A percentile compares a stretch with the other conserved stretches of the same genome.
Evolutionary conservation across 306 rosid species (phyloP).

Genomic region (Prinsepia uniflora): DNA sequence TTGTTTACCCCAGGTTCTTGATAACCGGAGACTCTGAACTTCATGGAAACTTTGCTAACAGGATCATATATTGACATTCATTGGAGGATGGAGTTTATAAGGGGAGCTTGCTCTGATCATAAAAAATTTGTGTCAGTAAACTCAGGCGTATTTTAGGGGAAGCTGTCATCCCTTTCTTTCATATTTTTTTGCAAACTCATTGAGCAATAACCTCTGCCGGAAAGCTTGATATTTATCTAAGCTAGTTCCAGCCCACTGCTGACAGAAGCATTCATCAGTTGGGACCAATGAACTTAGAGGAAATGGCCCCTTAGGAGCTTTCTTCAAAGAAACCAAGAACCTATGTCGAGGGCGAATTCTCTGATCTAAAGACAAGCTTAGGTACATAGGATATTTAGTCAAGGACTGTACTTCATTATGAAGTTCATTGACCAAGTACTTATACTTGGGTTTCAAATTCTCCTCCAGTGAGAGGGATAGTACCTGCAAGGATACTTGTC

Average conservation of each 20-base stretch:
- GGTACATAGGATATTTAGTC: conserved; percentile 94
- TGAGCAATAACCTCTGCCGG: conserved; percentile 66
- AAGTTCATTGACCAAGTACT: conserved; percentile 89
- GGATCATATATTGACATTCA: conserved; percentile 1
- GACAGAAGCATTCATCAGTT: conserved; percentile 86
- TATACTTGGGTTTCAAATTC: conserved; percentile 88
- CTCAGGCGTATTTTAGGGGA: conserved; percentile 14
- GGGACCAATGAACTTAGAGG: conserved; percentile 88
- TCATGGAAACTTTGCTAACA: conserved; percentile 13
- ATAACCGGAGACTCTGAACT: conserved; percentile 20
- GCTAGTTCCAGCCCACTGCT: conserved; percentile 92
- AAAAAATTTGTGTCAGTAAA: conserved; percentile 25
- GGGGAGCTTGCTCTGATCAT: conserved; percentile 24
- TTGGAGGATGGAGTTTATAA: conserved; percentile 13
- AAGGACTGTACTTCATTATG: conserved; percentile 77
- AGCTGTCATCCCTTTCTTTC: conserved; percentile 46
- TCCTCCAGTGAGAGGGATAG: conserved; percentile 87
- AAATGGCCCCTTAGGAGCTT: conserved; percentile 96
- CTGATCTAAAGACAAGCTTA: conserved; percentile 92
- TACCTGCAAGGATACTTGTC: conserved; percentile 52
- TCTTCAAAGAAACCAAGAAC: conserved; percentile 86
- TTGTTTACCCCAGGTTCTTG: conserved; percentile 3
- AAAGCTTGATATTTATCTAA: conserved; percentile 80
- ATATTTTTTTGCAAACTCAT: conserved; percentile 73
- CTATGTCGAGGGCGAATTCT: conserved; percentile 98